Evolutionary conservation across 805 yeast genomes (phyloP).

Genomic region (Myxozyma monticola): DNA sequence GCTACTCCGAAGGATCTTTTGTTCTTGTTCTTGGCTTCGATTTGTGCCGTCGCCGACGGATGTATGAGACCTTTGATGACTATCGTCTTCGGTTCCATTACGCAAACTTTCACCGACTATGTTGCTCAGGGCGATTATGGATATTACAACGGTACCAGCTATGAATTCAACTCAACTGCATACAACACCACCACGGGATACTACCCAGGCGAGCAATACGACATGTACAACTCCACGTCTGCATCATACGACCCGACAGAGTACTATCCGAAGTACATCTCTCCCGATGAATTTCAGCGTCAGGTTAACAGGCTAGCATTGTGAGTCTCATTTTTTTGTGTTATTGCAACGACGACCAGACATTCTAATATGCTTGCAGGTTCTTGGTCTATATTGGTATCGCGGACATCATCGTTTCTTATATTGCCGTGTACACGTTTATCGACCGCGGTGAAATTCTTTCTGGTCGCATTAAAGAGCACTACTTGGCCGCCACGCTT

Average conservation of each 20-base stretch:
- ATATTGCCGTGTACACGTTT: conserved; percentile 40
- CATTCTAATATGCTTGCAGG: no score
- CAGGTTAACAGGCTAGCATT: conserved; percentile 41
- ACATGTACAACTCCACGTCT: conserved; percentile 1
- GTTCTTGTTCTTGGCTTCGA: conserved; percentile 6
- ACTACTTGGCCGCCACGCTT: conserved; percentile 33
- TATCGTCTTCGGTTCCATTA: conserved; percentile 42
- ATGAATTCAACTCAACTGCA: conserved; percentile 7
- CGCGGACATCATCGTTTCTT: conserved; percentile 35
- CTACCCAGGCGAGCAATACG: no score
- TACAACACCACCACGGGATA: conserved; percentile 4
- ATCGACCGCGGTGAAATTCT: conserved; percentile 46
- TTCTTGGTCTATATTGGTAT: conserved; percentile 46
- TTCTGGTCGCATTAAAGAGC: conserved; percentile 38
- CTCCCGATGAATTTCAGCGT: conserved; percentile 38
- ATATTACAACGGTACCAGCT: conserved; percentile 2
- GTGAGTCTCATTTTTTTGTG: background rate
- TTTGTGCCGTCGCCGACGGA: conserved; percentile 41
- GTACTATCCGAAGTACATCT: conserved; percentile 20
- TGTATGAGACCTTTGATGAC: conserved; percentile 41
- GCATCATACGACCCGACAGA: background rate
- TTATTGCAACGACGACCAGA: background rate
- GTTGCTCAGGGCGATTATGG: conserved; percentile 20
- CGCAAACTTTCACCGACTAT: conserved; percentile 42
- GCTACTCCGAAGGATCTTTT: conserved; percentile 38